These are phyloP conservation scores for Syzygium jambos DNA, from an alignment of 345 rosid genomes.

Conservation along the genomic window DNA sequence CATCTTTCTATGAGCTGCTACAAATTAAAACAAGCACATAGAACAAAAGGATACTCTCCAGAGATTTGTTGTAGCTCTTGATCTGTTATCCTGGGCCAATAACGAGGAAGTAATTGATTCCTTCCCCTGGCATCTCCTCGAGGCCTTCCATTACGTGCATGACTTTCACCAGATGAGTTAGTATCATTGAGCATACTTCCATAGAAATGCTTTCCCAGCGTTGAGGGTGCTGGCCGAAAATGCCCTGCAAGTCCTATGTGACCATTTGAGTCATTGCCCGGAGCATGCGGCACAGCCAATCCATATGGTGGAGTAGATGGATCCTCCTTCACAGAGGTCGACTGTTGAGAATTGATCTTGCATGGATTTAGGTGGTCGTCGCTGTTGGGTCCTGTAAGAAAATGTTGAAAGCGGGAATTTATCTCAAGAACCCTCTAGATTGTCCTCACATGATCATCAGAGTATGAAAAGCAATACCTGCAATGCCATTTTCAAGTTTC, in stretches of 20 bases:
- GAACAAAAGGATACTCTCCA: constrained; percentile 80
- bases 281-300: constrained; percentile 29
- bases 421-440: neutral
- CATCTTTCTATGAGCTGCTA: neutral
- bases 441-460: neutral
- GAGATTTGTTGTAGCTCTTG: constrained; percentile 62
- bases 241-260: constrained; percentile 39
- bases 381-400: constrained; percentile 36
- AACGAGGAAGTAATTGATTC: constrained; percentile 66
- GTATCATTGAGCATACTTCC: constrained; percentile 40
- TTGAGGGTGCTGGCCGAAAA: constrained; percentile 31
- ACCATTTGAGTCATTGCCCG: constrained; percentile 47
- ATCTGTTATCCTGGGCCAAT: constrained; percentile 76
- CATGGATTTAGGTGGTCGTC: constrained; percentile 37
- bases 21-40: constrained; percentile 4
- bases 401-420: neutral
- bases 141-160: constrained; percentile 45
- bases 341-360: constrained; percentile 34
- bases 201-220: constrained; percentile 32
- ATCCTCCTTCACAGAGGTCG: constrained; percentile 41
- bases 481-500: constrained; percentile 42
- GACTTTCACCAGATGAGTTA: constrained; percentile 40
- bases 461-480: constrained; percentile 35
- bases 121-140: constrained; percentile 60
- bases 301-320: constrained; percentile 39